Conservation (phyloP, 805 yeast genomes). For the Saccharomycopsis sp. region DNA sequence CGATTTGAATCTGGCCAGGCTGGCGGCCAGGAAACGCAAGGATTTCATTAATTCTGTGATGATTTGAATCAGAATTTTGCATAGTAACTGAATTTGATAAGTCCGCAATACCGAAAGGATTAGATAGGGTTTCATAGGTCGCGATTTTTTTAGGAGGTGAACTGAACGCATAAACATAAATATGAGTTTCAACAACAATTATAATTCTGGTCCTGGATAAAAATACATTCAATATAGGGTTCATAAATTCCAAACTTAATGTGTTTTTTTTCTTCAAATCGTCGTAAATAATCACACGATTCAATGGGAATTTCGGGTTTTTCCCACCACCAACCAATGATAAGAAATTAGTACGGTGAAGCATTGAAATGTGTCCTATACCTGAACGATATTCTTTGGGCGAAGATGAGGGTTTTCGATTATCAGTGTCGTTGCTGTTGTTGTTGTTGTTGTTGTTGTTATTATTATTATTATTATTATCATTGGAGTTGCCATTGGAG, state of each 20-base stretch:
- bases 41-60: conserved; percentile 28
- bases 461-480: conserved; percentile 25
- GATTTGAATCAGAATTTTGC: conserved; percentile 2
- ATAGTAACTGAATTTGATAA: conserved; percentile 27
- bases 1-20: conserved; percentile 71
- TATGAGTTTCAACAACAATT: conserved; percentile 59
- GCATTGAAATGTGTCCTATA: conserved; percentile 72
- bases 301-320: conserved; percentile 68
- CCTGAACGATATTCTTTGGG: conserved; percentile 41
- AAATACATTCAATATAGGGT: conserved; percentile 66
- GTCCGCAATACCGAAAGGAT: conserved; percentile 59
- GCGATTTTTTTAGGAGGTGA: conserved; percentile 67
- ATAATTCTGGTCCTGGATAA: conserved; percentile 71
- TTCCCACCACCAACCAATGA: conserved; percentile 89
- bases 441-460: neutral
- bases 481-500: conserved; percentile 12
- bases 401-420: too few relatives aligned
- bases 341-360: conserved; percentile 83
- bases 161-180: conserved; percentile 72
- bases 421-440: conserved; percentile 26
- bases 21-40: conserved; percentile 66
- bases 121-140: conserved; percentile 57
- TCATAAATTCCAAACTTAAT: conserved; percentile 64
- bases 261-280: conserved; percentile 74
- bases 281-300: conserved; percentile 86